Conservation (phyloP, 2,329 filamentous ascomycete species). For the Iodosphaeria phyllophila region DNA sequence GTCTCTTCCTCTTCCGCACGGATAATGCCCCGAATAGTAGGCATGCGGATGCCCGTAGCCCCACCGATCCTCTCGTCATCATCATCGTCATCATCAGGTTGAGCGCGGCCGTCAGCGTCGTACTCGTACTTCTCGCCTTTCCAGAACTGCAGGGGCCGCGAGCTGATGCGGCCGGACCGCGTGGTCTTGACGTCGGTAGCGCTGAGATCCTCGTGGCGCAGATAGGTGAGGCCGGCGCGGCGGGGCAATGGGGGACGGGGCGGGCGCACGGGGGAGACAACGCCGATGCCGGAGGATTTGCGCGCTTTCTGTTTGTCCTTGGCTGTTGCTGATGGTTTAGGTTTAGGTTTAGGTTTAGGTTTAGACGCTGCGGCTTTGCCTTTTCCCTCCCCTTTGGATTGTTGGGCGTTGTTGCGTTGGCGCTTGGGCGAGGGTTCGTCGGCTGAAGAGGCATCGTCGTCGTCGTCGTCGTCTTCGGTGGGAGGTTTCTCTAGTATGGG, state of each 20-base stretch:
- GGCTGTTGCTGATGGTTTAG: slow-evolving; percentile 9
- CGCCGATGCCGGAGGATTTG: slow-evolving; percentile 20
- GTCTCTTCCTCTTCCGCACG: slow-evolving; percentile 45
- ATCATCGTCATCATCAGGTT: no score
- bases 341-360: no score
- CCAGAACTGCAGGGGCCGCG: slow-evolving; percentile 71
- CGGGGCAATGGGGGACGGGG: slow-evolving; percentile 36
- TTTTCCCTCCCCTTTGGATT: slow-evolving; percentile 4
- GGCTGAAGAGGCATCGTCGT: slow-evolving; percentile 4
- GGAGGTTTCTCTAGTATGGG: slow-evolving; percentile 7
- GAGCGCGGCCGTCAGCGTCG: slow-evolving; percentile 30
- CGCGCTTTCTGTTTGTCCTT: slow-evolving; percentile 16
- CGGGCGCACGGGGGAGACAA: slow-evolving; percentile 28
- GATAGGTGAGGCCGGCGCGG: slow-evolving; percentile 32
- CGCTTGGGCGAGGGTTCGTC: slow-evolving; percentile 10
- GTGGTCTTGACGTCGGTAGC: slow-evolving; percentile 37
- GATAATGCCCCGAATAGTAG: slow-evolving; percentile 59
- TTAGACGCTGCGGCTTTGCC: slow-evolving; percentile 8
- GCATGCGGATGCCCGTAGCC: no score
- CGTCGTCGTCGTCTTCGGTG: slow-evolving; percentile 5
- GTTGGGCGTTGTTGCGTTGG: slow-evolving; percentile 5
- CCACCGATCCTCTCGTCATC: no score
- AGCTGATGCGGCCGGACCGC: slow-evolving; percentile 61
- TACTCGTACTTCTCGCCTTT: slow-evolving; percentile 64
- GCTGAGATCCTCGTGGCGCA: slow-evolving; percentile 28